phyloP scores from a whole-genome alignment of 345 rosid species.

The Eucalyptus erythrocorys region DNA sequence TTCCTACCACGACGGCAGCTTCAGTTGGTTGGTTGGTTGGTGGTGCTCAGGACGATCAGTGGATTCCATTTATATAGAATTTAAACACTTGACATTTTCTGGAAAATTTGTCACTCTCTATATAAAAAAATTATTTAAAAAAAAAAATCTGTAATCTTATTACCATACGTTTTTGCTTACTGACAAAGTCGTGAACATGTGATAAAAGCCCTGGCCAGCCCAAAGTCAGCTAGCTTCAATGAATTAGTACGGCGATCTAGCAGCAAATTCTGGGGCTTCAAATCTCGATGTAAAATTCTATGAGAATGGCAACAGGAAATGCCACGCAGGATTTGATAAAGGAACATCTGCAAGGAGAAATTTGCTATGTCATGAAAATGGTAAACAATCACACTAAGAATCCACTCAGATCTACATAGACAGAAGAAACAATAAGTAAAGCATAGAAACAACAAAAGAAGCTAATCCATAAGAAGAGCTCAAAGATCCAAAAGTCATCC shows the following conservation, averaged over 20 bases:
- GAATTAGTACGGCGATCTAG: conserved; percentile 26
- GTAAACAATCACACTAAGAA: not conserved
- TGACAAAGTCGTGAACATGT: not conserved
- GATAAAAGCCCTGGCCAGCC: conserved; percentile 21
- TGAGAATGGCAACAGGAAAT: conserved; percentile 46
- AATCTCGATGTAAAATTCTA: too few species aligned
- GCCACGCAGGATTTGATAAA: conserved; percentile 86
- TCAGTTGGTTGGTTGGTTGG: not conserved
- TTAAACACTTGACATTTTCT: not conserved
- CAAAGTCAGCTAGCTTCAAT: conserved; percentile 46
- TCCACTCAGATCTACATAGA: not conserved
- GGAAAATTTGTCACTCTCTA: not conserved
- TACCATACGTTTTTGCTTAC: not conserved
- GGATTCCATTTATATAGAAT: not conserved
- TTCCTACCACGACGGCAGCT: not conserved
- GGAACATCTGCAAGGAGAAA: conserved; percentile 48
- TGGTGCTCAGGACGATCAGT: not conserved
- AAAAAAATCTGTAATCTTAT: not conserved
- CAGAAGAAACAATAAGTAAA: not conserved
- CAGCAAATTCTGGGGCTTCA: conserved; percentile 37
- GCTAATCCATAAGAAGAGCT: not conserved
- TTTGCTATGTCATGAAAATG: not conserved
- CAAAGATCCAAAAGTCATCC: too few species aligned
- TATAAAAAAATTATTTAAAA: not conserved
- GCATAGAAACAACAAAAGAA: not conserved